Evolutionary conservation across 208 protist genomes (phyloP), one percentile per base, ranked within the genome.

Genomic region (Plasmodiophora brassicae): DNA sequence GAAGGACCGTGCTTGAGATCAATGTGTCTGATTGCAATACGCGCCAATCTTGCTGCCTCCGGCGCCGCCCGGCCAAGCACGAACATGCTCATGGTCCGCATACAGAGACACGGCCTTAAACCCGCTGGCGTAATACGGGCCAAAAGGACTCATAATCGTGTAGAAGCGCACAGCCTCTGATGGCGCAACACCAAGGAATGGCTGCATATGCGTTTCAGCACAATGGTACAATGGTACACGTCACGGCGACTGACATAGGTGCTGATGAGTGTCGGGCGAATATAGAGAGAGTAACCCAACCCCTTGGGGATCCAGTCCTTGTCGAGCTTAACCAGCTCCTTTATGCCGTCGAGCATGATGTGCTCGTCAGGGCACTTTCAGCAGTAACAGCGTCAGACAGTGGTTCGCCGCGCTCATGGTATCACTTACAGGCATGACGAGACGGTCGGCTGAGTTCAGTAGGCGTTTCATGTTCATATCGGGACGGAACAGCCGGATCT

Each of bases 211-310:
- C 8, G 57, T 8, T 88, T 25, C 35, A 88, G n/a, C n/a, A 88
- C 1, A 88, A 10, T n/a, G n/a, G n/a, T n/a, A n/a, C 38, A 85
- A 38, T 5, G 32, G 5, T 38, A 78, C 5, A 32, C 32, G n/a
- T 5, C n/a, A 8, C 5, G n/a, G 20, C n/a, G n/a, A 78, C 65
- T 5, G 5, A 88, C 89, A 71, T 94, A 87, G 0, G 95, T 97
- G 65, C 93, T 95, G 89, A 99, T 98, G 22, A 96, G 89, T 20
- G 96, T 96, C n/a, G 98, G 98, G 5, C 98, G 93, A 43, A 99
- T 90, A 92, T 99, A 99, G 0, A 99, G 93, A 1, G 97, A 98
- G 92, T 96, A 98, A 46, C 97, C 98, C 22, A 93, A 86, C 89
- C 95, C 91, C 45, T 94, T 90, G 39, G 98, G 98, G 41, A 97